phyloP scores from a whole-genome alignment of 345 rosid species.

The Hirschfeldia incana region DNA sequence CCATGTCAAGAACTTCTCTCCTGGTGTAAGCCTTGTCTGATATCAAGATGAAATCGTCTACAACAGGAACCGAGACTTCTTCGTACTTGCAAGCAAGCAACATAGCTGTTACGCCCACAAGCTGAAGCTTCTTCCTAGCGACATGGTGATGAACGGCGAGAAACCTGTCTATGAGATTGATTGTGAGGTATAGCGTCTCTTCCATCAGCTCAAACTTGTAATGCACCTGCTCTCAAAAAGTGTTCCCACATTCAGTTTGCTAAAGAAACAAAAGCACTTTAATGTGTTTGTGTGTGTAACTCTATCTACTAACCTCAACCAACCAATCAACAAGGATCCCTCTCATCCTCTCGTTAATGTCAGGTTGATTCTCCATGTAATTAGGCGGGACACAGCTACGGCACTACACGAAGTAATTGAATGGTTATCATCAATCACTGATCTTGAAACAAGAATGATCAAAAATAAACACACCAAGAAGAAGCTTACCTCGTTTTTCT shows the following conservation, averaged over 20 bases:
- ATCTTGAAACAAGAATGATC: no score
- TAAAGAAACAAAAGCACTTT: no score
- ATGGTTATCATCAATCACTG: neutral
- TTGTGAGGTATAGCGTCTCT: constrained; percentile 85
- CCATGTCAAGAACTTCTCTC: constrained; percentile 92
- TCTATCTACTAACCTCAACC: constrained; percentile 58
- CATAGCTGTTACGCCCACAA: constrained; percentile 94
- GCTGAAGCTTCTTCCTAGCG: constrained; percentile 92
- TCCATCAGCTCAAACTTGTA: constrained; percentile 98
- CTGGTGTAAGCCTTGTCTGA: constrained; percentile 89
- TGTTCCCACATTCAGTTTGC: neutral
- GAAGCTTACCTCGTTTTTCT: constrained; percentile 67
- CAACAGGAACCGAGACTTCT: constrained; percentile 96
- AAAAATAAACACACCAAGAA: neutral
- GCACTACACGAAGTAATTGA: constrained; percentile 36
- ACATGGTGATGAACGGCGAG: constrained; percentile 51
- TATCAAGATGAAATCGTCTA: constrained; percentile 88
- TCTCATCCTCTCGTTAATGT: constrained; percentile 93
- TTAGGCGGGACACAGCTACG: constrained; percentile 54
- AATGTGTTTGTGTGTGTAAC: no score
- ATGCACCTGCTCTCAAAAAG: constrained; percentile 61
- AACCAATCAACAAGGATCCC: constrained; percentile 92
- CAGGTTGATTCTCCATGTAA: constrained; percentile 76
- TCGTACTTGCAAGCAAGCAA: constrained; percentile 98
- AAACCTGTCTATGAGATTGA: constrained; percentile 91